phyloP scores from a whole-genome alignment of 2,329 filamentous ascomycete species.

The Calonectria pseudoturangicola region DNA sequence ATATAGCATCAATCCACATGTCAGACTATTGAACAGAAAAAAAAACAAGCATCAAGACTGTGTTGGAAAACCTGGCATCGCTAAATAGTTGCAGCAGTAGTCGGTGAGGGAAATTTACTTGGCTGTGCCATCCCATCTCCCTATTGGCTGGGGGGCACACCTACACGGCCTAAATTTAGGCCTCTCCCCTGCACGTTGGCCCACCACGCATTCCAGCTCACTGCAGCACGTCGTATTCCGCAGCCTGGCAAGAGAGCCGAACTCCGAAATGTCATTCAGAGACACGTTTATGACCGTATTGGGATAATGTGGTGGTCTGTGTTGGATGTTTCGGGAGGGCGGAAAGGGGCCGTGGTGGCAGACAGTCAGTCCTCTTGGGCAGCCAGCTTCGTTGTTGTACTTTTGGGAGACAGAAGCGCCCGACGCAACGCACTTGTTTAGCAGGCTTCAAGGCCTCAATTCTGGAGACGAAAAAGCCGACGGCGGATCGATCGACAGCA shows the following conservation, averaged over 20 bases:
- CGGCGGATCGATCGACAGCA: constrained; percentile 20
- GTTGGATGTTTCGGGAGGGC: neutral
- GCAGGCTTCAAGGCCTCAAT: neutral
- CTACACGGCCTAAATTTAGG: constrained; percentile 18
- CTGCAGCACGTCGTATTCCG: constrained; percentile 19
- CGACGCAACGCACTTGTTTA: too few relatives aligned
- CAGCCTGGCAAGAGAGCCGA: constrained; percentile 17
- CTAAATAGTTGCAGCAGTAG: constrained; percentile 19
- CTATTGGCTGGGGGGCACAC: neutral
- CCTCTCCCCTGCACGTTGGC: neutral
- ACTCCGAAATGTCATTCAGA: neutral
- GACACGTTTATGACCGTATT: neutral
- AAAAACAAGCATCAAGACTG: neutral
- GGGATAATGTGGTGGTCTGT: neutral
- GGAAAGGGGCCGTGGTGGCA: too few relatives aligned
- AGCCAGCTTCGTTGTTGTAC: neutral
- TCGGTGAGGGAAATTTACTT: neutral
- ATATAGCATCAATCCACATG: neutral
- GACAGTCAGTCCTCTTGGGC: too few relatives aligned
- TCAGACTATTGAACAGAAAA: neutral
- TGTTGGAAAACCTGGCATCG: neutral
- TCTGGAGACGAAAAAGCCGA: neutral
- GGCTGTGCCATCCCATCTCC: neutral
- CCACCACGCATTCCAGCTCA: neutral
- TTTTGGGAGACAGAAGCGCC: neutral